Percentiles rank a stretch among this genome's conserved stretches.
phyloP scores from a whole-genome alignment of 2,329 filamentous ascomycete species.

The Alternaria consortialis region DNA sequence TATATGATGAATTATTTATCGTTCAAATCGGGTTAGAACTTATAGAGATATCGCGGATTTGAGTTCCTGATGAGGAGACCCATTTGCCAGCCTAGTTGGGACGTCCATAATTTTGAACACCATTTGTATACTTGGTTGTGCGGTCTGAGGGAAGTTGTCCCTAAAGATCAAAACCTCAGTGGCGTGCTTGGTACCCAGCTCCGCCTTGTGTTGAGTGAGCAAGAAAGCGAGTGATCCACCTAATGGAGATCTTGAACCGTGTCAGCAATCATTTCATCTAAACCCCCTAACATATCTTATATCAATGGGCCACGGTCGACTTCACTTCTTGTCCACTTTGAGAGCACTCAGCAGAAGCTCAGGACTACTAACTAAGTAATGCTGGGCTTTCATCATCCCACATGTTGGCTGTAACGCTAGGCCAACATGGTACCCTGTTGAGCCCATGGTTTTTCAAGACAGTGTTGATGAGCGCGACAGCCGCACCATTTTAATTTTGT shows the following conservation, averaged over 20 bases:
- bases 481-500: slow-evolving; percentile 12
- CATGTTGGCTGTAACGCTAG: slow-evolving; percentile 17
- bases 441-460: not conserved
- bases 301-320: not conserved
- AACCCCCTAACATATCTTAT: not conserved
- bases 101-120: slow-evolving; percentile 14
- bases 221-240: slow-evolving; percentile 13
- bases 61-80: no score
- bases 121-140: not conserved
- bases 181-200: slow-evolving; percentile 14
- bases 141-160: not conserved
- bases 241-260: slow-evolving; percentile 10
- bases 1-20: no score
- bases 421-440: slow-evolving; percentile 18
- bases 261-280: not conserved
- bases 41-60: no score
- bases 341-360: not conserved
- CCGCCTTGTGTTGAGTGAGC: slow-evolving; percentile 18
- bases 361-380: slow-evolving; percentile 19
- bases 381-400: slow-evolving; percentile 11
- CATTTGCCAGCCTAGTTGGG: no score
- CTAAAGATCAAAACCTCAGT: slow-evolving; percentile 12
- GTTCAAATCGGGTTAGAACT: no score
- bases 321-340: not conserved
- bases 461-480: not conserved